Base-by-base conservation (phyloP, 129 eudicot species). In the Flaveria brownii region DNA sequence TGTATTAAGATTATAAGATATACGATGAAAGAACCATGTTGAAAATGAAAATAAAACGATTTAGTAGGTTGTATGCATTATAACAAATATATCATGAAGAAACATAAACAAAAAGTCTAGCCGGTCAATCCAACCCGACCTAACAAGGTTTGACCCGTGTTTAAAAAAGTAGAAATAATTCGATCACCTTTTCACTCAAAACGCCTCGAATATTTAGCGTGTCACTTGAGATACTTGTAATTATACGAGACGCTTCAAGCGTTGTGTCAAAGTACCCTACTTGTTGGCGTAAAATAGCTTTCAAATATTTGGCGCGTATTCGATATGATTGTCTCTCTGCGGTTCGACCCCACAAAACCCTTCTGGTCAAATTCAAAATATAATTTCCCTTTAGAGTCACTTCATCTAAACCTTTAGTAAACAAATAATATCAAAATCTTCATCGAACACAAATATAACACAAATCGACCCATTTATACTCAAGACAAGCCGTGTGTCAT, bases 241-340 rank as follows among this genome's bases (percentile, higher is more conserved):
- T 82, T 2, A 84, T 84, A 71, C 81, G 81, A 22, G 91, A 84
- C 9, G 85, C 71, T 68, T 62, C 87, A 1, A 61, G 78, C 16
- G 76, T 78, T 10, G 72, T 73, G 75, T 87, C 91, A 36, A 87
- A 87, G 78, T 77, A 84, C 9, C 86, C 80, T 14, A 84, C 91
- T 73, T 87, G 88, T 75, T 87, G 91, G 60, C 91, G 76, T 66
- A 87, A 68, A 17, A 87, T 84, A 4, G 86, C 80, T 76, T 85
- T 79, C 23, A 87, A 61, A 52, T 87, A 87, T 76, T 78, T 80
- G 66, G 73, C 74, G 51, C 86, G 84, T 45, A 84, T 79, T 8
- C 84, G 85, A 30, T 84, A 75, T 59, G 86, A 62, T 56, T 87
- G 91, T 66, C 88, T 87, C 69, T 87, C 91, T 50, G 86, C 88